Evolutionary conservation across 2,329 filamentous ascomycete species (phyloP).

Genomic region (Scedosporium dehoogii): DNA sequence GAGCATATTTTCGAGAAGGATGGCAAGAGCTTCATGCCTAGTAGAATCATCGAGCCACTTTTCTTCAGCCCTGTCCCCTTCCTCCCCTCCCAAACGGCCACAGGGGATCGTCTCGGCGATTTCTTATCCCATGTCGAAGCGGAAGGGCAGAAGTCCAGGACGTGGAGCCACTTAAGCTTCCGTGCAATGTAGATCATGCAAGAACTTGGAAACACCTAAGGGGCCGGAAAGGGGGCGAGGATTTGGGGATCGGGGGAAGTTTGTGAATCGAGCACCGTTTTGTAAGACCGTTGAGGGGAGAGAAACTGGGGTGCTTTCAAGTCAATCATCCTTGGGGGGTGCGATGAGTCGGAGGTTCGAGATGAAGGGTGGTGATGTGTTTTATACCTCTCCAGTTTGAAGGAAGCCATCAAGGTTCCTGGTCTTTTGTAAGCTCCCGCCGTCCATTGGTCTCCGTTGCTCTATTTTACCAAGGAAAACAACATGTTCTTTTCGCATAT

Average conservation of each 20-base stretch:
- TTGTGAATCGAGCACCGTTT: not conserved
- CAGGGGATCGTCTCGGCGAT: slow-evolving; percentile 1
- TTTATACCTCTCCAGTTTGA: not conserved
- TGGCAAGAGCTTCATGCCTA: not conserved
- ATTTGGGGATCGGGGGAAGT: not conserved
- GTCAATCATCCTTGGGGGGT: too few relatives aligned
- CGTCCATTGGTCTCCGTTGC: too few relatives aligned
- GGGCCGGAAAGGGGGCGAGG: not conserved
- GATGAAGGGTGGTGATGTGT: not conserved
- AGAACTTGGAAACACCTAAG: not conserved
- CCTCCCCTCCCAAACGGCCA: not conserved
- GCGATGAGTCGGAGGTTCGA: too few relatives aligned
- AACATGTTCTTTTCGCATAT: too few relatives aligned
- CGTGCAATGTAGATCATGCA: slow-evolving; percentile 4
- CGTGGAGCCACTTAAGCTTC: not conserved
- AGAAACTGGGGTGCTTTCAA: not conserved
- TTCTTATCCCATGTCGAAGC: not conserved
- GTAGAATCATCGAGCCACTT: not conserved
- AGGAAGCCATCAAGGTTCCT: not conserved
- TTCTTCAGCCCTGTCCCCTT: not conserved
- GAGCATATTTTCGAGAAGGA: not conserved
- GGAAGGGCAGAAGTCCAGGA: not conserved
- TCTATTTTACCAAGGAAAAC: too few relatives aligned
- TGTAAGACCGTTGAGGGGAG: not conserved
- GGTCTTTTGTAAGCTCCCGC: too few relatives aligned